Evolutionary conservation across 1,284 basidiomycete species (phyloP), one percentile per base, ranked within the genome.

Genomic region (Laetiporus sulphureus): DNA sequence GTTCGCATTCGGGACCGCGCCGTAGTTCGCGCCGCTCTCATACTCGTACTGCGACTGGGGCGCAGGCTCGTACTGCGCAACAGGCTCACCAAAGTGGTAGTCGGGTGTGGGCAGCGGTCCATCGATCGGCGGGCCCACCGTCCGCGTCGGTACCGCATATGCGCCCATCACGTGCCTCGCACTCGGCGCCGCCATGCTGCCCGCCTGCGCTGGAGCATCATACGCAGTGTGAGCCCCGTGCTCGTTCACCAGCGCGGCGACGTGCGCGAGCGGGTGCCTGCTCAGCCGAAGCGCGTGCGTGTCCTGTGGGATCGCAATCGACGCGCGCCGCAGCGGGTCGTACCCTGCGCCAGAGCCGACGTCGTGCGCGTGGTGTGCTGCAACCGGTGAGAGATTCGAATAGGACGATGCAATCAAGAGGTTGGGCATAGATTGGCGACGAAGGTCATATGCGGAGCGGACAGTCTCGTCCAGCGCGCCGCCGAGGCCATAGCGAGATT

Each of bases 91-190:
- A 52, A 86, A 86, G 32, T 77, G 77, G 65, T 77, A 86, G 52
- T 71, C 72, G 22, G 78, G 76, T 6, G 71, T 69, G 4, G 83
- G 83, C n/a, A 85, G 67, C 5, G 83, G 83, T 0, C 83, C 83
- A 5, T 80, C 77, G 36, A 79, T 71, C 8, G 77, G 77, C 2
- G 77, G 69, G 1, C 68, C 56, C 21, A 78, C 57, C 4, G 65
- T 54, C 24, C 81, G 74, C 22, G 71, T 57, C 12, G 74, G 68
- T 42, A 75, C 59, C 7, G 72, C 63, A 52, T 72, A 80, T 13
- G 71, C 56, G 15, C 65, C 64, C 19, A 16, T 13, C 24, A 13
- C 30, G 16, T 36, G 36, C 12, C 31, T 5, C 31, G 5, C 21
- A 11, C 6, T 6, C 6, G 7, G 8, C 8, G 12, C 12, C 31